Evolutionary conservation across 495 filamentous ascomycete species (phyloP), one percentile per base, ranked within the genome.

Genomic region (Choiromyces venosus): DNA sequence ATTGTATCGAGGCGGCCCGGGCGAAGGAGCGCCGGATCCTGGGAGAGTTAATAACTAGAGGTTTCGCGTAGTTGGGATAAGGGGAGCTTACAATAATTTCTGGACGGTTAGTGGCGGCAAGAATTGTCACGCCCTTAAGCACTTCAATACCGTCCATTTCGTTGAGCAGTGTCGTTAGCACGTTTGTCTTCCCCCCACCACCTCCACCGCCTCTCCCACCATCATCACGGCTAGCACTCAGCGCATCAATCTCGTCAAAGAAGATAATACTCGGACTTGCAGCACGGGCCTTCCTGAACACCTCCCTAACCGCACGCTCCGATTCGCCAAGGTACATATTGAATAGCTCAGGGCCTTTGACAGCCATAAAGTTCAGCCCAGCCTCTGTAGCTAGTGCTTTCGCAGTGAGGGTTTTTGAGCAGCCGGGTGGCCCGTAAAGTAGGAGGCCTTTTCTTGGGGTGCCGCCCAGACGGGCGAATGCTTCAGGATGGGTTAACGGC

Each of bases 271-370:
- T 93, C 5, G 95, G 95, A 69, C 89, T 89, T 36, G 94, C 95
- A 52, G 91, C 90, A 64, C 92, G 86, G 3, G 95, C 95, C 75
- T 93, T 92, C 68, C 90, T 87, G 82, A 99, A 99, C 12, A 97
- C 87, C 66, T 95, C 92, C 67, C 95, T 88, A 64, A 99, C 86
- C 37, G 91, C 89, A 12, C 94, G 89, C 84, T 99, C 95, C 8
- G 93, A 94, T 83, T 99, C 95, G 70, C 95, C 95, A 35, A 99
- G 93, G 83, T 97, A 99, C 93, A 96, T 97, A 83, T 90, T 96
- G 71, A 97, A 87, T 4, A 99, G 87, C 82, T 99, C 95, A 39
- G 93, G 92, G n/a, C 95, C 95, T 84, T 96, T 97, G 44, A 99
- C 92, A 35, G 94, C 91, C 82, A 99, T 87, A 82, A 98, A 99